Evolutionary conservation across 257 asterid genomes (phyloP).

Genomic region (Scutellaria galericulata): DNA sequence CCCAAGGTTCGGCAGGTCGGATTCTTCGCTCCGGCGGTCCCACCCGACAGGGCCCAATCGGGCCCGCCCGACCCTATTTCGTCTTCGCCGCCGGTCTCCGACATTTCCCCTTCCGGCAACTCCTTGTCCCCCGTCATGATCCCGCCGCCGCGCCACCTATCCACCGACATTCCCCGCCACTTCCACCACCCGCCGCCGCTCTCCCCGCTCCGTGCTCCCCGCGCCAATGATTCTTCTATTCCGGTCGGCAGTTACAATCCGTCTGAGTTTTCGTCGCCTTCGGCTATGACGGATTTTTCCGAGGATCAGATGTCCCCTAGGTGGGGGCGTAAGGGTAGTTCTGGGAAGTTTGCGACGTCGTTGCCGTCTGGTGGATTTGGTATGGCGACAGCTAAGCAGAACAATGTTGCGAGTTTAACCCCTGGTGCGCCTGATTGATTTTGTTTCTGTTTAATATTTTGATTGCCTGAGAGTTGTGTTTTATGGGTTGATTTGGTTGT

Average conservation of each 20-base stretch:
- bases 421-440: slow-evolving; percentile 49
- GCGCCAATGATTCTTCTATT: slow-evolving; percentile 55
- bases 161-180: slow-evolving; percentile 61
- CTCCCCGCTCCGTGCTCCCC: slow-evolving; percentile 54
- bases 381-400: slow-evolving; percentile 56
- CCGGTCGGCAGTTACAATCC: slow-evolving; percentile 90
- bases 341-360: slow-evolving; percentile 75
- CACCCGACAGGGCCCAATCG: slow-evolving; percentile 66
- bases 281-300: slow-evolving; percentile 54
- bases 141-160: slow-evolving; percentile 85
- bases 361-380: slow-evolving; percentile 74
- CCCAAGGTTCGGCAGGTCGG: slow-evolving; percentile 98
- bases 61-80: slow-evolving; percentile 61
- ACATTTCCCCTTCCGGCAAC: slow-evolving; percentile 65
- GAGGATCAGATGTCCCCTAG: slow-evolving; percentile 57
- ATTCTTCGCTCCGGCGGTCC: slow-evolving; percentile 72
- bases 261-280: slow-evolving; percentile 70
- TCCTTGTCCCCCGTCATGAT: slow-evolving; percentile 93
- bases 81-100: slow-evolving; percentile 54
- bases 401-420: slow-evolving; percentile 43
- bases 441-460: not conserved
- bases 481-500: slow-evolving; percentile 29
- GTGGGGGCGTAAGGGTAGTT: slow-evolving; percentile 49
- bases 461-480: slow-evolving; percentile 1
- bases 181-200: slow-evolving; percentile 45